Base-by-base conservation (phyloP, 2,329 filamentous ascomycete genomes). In the Knufia petricola region DNA sequence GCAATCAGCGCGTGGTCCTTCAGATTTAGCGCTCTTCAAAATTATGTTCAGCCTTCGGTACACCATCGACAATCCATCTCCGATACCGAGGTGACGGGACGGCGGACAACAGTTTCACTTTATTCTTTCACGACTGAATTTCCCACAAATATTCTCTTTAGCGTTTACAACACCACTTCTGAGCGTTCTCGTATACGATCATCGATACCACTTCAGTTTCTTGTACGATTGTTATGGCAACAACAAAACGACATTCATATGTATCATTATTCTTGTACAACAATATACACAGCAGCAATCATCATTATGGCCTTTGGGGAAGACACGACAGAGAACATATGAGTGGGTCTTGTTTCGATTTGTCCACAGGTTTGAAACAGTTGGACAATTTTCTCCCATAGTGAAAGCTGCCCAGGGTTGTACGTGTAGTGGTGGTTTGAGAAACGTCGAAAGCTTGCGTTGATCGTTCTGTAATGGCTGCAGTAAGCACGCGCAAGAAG, bases 31-130 rank as follows among this genome's bases (percentile, higher is more conserved):
- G 17, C 44, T 47, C 2, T 47, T 47, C 32, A 47, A 47, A 17
- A 47, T 47, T 8, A 47, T 47, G 44, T 47, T 47, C 32, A 47
- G 44, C 24, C 30, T 47, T 23, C 44, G 44, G 12, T 47, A 47
- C 23, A 47, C 44, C 17, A 13, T 21, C 23, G 44, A 47, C 34
- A 34, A 47, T 13, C 19, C 21, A 9, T 38, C 23, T 26, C 44
- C 41, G 7, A 19, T 47, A 10, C 32, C 17, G 4, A 15, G 15
- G 15, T 17, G 7, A 15, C 13, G 15, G 6, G 13, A n/a, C 4
- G 7, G 13, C 34, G 4, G 17, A 6, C 4, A 6, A 37, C 7
- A 6, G n/a, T n/a, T 37, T n/a, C 13, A 7, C 17, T 4, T 15
- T 20, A n/a, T 37, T n/a, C 4, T n/a, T n/a, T 37, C 15, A 20